Evolutionary conservation across 305 asterid species (phyloP).

Genomic region (Rubia peregrina): DNA sequence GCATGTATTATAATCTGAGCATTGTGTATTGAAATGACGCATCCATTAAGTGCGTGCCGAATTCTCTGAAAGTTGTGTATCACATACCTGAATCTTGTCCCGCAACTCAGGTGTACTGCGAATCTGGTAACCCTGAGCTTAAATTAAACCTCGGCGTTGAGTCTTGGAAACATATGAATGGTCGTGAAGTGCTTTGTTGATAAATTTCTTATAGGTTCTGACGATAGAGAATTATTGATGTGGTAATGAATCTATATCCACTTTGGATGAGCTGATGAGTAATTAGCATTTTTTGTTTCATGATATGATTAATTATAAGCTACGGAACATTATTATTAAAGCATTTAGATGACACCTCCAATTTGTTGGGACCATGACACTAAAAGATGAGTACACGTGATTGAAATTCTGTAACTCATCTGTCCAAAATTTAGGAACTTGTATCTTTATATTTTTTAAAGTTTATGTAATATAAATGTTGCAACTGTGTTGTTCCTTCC

Average conservation of each 20-base stretch:
- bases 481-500: background rate
- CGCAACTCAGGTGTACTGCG: background rate
- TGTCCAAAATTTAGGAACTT: background rate
- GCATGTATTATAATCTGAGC: background rate
- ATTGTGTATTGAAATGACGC: too few relatives aligned
- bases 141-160: background rate
- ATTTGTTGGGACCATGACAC: background rate
- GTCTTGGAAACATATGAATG: background rate
- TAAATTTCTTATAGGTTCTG: background rate
- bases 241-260: background rate
- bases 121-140: background rate
- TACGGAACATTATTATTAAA: background rate
- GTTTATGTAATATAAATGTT: background rate
- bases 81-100: background rate
- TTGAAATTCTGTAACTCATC: background rate
- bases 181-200: background rate
- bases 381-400: background rate
- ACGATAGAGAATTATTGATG: background rate
- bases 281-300: background rate
- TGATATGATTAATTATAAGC: background rate
- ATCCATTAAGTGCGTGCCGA: background rate
- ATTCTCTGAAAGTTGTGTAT: too few relatives aligned
- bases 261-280: background rate
- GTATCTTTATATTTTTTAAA: background rate
- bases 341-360: background rate